These are phyloP conservation scores for Chlamydomonas incerta DNA, from an alignment of 139 green algal genomes.

Conservation along the genomic window DNA sequence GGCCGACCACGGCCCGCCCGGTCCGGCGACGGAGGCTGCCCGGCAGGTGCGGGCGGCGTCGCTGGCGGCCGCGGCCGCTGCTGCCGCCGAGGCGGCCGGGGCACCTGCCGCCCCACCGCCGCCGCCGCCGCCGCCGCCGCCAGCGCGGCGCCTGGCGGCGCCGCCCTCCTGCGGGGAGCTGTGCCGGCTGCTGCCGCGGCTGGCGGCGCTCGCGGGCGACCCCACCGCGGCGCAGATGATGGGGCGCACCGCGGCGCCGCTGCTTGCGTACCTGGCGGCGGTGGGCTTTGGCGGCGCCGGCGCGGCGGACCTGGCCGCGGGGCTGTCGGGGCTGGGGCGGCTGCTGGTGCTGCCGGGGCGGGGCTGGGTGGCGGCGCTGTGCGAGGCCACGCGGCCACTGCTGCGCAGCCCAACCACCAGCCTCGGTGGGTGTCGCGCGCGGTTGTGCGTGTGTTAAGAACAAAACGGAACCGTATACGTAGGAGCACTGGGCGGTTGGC, in stretches of 20 bases:
- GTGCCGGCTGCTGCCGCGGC: background rate
- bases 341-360: background rate
- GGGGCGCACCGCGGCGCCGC: background rate
- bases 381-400: background rate
- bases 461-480: too few relatives aligned
- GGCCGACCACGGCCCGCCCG: background rate
- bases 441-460: too few relatives aligned
- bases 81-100: too few relatives aligned
- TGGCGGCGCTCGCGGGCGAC: background rate
- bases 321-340: background rate
- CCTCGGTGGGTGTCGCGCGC: too few relatives aligned
- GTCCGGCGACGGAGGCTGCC: background rate
- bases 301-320: background rate
- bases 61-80: background rate
- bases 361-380: slow-evolving; percentile 2
- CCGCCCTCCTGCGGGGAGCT: background rate
- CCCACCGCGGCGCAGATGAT: background rate
- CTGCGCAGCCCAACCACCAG: background rate
- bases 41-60: background rate
- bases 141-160: background rate
- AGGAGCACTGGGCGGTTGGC: too few relatives aligned
- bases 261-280: background rate
- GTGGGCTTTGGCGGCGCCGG: background rate
- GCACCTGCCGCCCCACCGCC: background rate
- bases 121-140: too few relatives aligned